Percentiles rank a stretch among this genome's conserved stretches.
Conservation (phyloP, 2,329 filamentous ascomycete genomes). For the Botrytis porri region DNA sequence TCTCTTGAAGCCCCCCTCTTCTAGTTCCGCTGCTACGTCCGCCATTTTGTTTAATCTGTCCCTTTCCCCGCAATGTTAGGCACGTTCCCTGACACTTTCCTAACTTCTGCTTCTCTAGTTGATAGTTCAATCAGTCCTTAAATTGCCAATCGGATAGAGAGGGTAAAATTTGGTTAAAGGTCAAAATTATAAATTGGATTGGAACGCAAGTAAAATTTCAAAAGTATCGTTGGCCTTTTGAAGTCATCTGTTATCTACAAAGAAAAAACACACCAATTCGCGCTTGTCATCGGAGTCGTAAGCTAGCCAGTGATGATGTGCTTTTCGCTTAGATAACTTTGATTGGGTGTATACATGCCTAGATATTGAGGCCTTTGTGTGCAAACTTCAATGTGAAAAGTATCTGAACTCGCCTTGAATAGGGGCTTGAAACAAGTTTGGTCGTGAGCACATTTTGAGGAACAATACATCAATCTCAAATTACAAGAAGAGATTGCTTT, state of each 20-base stretch:
- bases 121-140: neutral
- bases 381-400: neutral
- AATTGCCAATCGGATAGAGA: neutral
- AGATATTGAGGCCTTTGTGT: neutral
- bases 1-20: constrained; percentile 35
- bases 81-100: neutral
- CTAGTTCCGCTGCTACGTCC: constrained; percentile 35
- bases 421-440: neutral
- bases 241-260: constrained; percentile 12
- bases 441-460: neutral
- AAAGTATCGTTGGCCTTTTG: neutral
- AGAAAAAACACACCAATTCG: constrained; percentile 12
- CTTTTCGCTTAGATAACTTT: constrained; percentile 13
- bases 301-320: constrained; percentile 14
- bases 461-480: neutral
- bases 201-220: neutral
- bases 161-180: neutral
- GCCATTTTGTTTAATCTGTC: constrained; percentile 31
- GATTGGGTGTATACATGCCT: neutral
- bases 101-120: neutral
- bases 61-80: neutral
- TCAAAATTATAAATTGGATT: neutral
- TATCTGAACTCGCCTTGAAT: neutral
- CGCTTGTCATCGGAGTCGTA: constrained; percentile 11
- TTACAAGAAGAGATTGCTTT: neutral